Percentiles rank a stretch among this genome's conserved stretches.
Evolutionary conservation across 192 early-diverging fungal genomes (phyloP).

Genomic region (Coemansia sp.): DNA sequence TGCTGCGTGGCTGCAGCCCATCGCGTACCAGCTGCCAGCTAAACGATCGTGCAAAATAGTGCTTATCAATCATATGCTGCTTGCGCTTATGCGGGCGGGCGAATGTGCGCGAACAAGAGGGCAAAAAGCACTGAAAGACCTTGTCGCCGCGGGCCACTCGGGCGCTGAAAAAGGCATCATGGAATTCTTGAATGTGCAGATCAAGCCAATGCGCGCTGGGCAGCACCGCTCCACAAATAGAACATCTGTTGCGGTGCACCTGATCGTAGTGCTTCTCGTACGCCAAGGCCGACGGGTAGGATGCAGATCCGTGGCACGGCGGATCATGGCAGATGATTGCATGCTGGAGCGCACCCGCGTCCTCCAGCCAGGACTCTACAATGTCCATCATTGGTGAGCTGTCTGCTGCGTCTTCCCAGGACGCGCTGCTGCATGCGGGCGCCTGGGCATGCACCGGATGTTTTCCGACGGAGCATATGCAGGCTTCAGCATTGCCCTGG

Average conservation of each 20-base stretch:
- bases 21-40: constrained; percentile 31
- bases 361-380: constrained; percentile 3
- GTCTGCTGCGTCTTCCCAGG: background rate
- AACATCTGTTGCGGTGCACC: constrained; percentile 37
- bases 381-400: constrained; percentile 1
- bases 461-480: constrained; percentile 15
- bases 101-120: constrained; percentile 21
- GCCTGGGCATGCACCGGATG: constrained; percentile 4
- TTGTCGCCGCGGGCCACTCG: constrained; percentile 27
- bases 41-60: constrained; percentile 33
- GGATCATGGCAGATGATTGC: constrained; percentile 35
- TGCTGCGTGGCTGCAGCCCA: constrained; percentile 11
- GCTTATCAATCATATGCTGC: constrained; percentile 39
- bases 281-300: constrained; percentile 18
- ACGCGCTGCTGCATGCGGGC: no score
- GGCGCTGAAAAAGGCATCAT: constrained; percentile 42
- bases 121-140: constrained; percentile 32
- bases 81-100: constrained; percentile 20
- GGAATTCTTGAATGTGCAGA: constrained; percentile 44
- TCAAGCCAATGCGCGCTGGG: constrained; percentile 51
- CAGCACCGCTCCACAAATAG: constrained; percentile 24
- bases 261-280: constrained; percentile 49
- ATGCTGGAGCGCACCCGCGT: constrained; percentile 4
- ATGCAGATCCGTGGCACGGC: constrained; percentile 33
- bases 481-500: constrained; percentile 37